Conservation (phyloP, 2,329 filamentous ascomycete species). For the Aureobasidium sp. region DNA sequence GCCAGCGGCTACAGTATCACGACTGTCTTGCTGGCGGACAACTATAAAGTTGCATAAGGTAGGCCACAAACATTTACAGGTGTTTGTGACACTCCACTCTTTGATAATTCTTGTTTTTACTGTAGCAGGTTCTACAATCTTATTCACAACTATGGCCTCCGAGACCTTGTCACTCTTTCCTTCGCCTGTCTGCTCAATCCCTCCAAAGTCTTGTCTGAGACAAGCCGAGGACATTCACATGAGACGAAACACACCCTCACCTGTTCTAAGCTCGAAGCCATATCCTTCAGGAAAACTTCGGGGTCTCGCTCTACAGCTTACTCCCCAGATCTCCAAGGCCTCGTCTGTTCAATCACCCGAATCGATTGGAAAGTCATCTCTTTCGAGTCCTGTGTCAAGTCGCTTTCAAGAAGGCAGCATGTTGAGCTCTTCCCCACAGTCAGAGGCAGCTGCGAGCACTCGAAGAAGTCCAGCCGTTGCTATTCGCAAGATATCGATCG, state of each 20-base stretch:
- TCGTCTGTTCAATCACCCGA: background rate
- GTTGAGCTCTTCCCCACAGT: background rate
- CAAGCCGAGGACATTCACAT: background rate
- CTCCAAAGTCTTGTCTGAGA: conserved; percentile 14
- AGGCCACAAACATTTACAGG: background rate
- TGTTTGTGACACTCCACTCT: background rate
- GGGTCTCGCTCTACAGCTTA: conserved; percentile 9
- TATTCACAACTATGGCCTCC: background rate
- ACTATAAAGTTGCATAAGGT: background rate
- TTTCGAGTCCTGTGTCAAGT: background rate
- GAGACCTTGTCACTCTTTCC: conserved; percentile 13
- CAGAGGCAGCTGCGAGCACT: background rate
- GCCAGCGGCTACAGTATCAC: background rate
- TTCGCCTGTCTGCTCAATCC: background rate
- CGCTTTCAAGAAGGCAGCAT: background rate
- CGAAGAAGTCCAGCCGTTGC: background rate
- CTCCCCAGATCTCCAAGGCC: background rate
- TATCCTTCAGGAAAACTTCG: background rate
- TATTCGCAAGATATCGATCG: background rate
- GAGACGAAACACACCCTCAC: conserved; percentile 3
- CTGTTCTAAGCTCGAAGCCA: background rate
- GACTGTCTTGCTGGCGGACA: background rate
- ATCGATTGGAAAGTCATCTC: background rate
- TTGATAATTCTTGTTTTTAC: background rate
- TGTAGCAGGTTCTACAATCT: background rate